A percentile compares a stretch with the other conserved stretches of the same genome.
Conservation (phyloP, 2,329 filamentous ascomycete genomes). For the Aspergillus sclerotialis region DNA sequence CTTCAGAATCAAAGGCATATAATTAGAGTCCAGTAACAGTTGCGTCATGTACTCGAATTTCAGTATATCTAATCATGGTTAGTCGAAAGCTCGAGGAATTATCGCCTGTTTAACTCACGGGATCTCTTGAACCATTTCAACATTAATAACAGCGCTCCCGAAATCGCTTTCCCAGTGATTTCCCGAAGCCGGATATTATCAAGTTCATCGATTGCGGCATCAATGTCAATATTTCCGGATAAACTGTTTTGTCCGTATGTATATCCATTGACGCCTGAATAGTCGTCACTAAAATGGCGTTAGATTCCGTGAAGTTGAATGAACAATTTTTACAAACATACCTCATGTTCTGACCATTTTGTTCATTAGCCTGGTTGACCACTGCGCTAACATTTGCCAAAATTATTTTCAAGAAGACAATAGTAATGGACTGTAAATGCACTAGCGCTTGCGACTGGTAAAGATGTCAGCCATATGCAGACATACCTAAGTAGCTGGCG, state of each 20-base stretch:
- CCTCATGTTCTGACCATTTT: conserved; percentile 40
- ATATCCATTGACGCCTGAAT: conserved; percentile 19
- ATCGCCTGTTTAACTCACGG: conserved; percentile 52
- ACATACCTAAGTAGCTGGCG: not conserved
- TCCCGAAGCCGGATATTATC: conserved; percentile 77
- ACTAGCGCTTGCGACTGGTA: conserved; percentile 65
- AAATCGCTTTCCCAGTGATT: conserved; percentile 84
- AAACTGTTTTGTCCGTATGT: conserved; percentile 10
- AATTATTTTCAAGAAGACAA: conserved; percentile 84
- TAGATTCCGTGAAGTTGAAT: not conserved
- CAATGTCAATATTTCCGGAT: conserved; percentile 20
- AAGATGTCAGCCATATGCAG: conserved; percentile 2
- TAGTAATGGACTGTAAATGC: conserved; percentile 84
- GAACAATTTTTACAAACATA: conserved; percentile 20
- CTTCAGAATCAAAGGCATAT: conserved; percentile 85
- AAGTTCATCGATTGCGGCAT: conserved; percentile 60
- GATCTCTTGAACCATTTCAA: conserved; percentile 96
- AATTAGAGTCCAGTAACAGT: conserved; percentile 88
- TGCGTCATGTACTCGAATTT: conserved; percentile 97
- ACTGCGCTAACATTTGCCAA: conserved; percentile 82
- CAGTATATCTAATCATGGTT: conserved; percentile 60
- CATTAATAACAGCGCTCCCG: conserved; percentile 78
- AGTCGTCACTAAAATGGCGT: conserved; percentile 15
- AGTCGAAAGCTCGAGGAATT: conserved; percentile 3
- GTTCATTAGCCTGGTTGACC: conserved; percentile 52